phyloP scores from a whole-genome alignment of 441 rosid species.

The Flueggea neowawraea region DNA sequence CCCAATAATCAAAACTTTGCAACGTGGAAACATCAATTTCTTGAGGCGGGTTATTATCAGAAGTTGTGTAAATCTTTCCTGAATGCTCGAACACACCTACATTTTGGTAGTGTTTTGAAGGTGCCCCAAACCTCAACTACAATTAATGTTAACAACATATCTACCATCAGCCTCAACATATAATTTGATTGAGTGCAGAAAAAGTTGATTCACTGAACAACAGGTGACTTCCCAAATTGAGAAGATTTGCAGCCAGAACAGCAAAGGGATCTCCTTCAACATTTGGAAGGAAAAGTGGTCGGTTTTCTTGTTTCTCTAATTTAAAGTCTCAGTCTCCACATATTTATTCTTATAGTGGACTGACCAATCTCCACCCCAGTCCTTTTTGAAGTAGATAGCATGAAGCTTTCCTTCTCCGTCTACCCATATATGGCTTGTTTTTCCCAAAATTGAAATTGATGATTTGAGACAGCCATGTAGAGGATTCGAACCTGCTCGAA shows the following conservation, averaged over 20 bases:
- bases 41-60: constrained; percentile 39
- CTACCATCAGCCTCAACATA: too few relatives aligned
- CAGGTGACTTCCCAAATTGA: constrained; percentile 24
- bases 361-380: constrained; percentile 19
- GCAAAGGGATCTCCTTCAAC: constrained; percentile 32
- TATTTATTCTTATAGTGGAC: constrained; percentile 32
- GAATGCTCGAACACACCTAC: constrained; percentile 38
- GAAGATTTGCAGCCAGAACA: constrained; percentile 24
- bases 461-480: constrained; percentile 41
- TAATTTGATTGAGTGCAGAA: too few relatives aligned
- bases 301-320: constrained; percentile 28
- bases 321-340: constrained; percentile 34
- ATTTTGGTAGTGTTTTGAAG: constrained; percentile 30
- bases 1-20: constrained; percentile 19
- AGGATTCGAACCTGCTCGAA: constrained; percentile 38
- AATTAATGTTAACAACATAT: background rate
- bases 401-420: constrained; percentile 68
- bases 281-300: constrained; percentile 31
- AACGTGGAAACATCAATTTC: constrained; percentile 28
- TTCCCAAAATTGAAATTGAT: constrained; percentile 35
- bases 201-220: too few relatives aligned
- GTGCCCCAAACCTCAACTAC: constrained; percentile 37
- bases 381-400: constrained; percentile 30
- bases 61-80: constrained; percentile 32
- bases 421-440: constrained; percentile 37